Base-by-base conservation (phyloP, 2,329 filamentous ascomycete genomes). In the Coniochaeta sp. region DNA sequence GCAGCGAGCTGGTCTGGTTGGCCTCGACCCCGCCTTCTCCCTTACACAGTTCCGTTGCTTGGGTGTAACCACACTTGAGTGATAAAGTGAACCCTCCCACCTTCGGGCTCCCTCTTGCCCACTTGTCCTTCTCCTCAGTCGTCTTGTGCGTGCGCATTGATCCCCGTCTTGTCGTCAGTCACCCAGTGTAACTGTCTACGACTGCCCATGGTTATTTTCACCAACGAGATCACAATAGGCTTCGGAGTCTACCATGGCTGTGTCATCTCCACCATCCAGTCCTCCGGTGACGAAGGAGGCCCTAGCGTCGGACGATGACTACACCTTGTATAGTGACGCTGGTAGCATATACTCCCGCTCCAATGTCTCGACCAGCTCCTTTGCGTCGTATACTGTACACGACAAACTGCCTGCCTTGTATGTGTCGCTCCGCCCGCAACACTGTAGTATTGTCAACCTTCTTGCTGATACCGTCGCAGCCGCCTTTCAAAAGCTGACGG, bases 401-500 rank as follows among this genome's bases (percentile, higher is more conserved):
- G 28, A 44, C 42, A 34, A 55, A 4, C 55, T 59, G 3, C 59
- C 61, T 10, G 5, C 57, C 24, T 64, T 63, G 64, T 63, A 55
- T 58, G 64, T 60, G 8, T 28, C 3, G 7, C 16, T 50, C n/a
- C 7, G 19, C 38, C 24, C n/a, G 17, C 58, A 10, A 7, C 44
- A 50, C 32, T 36, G 34, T 14, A 36, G 9, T 36, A 7, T 12
- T 36, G 61, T 58, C 26, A 58, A 19, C 28, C 9, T 6, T 14
- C 24, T 22, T 50, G 52, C 59, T 61, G 12, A 60, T 54, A 42
- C 2, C 34, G 7, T 16, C 26, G 32, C 58, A 70, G 68, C 59
- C 58, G 56, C 17, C 60, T 69, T 16, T 57, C 62, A 44, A 57
- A 57, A 54, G 62, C 58, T 5, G 64, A 69, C 8, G 59, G 59